phyloP scores from a whole-genome alignment of 306 rosid species.

The Quercus glauca region DNA sequence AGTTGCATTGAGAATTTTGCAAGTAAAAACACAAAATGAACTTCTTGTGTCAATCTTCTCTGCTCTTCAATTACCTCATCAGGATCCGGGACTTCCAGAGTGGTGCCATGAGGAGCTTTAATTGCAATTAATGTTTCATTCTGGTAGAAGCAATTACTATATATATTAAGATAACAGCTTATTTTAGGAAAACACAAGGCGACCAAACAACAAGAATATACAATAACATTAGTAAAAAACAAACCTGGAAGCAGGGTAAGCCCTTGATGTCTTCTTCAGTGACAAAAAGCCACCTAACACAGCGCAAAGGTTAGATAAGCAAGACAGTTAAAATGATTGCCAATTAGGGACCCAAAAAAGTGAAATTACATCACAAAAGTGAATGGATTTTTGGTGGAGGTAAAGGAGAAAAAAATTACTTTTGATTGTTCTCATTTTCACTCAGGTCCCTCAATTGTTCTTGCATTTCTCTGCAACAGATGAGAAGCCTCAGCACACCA shows the following conservation, averaged over 20 bases:
- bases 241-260: constrained; percentile 87
- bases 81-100: constrained; percentile 97
- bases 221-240: constrained; percentile 17
- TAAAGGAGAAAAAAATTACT: constrained; percentile 38
- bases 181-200: constrained; percentile 13
- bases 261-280: constrained; percentile 96
- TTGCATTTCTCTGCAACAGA: constrained; percentile 83
- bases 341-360: not conserved
- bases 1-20: constrained; percentile 25
- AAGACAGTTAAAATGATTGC: constrained; percentile 13
- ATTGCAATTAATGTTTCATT: constrained; percentile 96
- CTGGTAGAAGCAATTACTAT: constrained; percentile 41
- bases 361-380: not conserved
- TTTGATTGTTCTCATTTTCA: constrained; percentile 86
- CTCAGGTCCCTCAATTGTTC: constrained; percentile 80
- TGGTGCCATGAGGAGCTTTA: constrained; percentile 98
- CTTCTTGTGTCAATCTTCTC: not conserved
- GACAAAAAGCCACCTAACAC: constrained; percentile 80
- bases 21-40: constrained; percentile 6
- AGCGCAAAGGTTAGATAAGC: constrained; percentile 11
- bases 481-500: constrained; percentile 24
- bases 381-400: constrained; percentile 10
- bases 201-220: not conserved
- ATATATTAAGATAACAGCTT: constrained; percentile 10
- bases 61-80: constrained; percentile 71